A percentile compares a stretch with the other conserved stretches of the same genome.
phyloP scores from a whole-genome alignment of 352 stramenopile species.

The Stramenopiles sp. region DNA sequence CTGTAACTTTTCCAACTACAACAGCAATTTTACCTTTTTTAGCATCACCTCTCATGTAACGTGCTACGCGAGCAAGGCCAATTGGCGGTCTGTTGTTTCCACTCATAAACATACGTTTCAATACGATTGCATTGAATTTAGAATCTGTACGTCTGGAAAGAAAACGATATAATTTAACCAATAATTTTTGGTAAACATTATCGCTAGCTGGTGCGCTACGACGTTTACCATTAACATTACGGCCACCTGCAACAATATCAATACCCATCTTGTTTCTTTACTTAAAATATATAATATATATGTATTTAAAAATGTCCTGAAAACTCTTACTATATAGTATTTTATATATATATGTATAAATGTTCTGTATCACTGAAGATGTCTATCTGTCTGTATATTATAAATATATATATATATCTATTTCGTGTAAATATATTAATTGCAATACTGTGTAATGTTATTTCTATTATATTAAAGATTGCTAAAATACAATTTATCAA shows the following conservation, averaged over 20 bases:
- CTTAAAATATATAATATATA: too few relatives aligned
- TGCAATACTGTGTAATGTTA: too few relatives aligned
- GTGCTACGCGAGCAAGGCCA: slow-evolving; percentile 75
- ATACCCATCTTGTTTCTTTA: too few relatives aligned
- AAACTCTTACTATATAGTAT: too few relatives aligned
- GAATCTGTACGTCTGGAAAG: slow-evolving; percentile 88
- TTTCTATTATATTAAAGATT: too few relatives aligned
- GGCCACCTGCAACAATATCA: slow-evolving; percentile 95
- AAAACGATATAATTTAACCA: slow-evolving; percentile 91
- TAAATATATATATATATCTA: too few relatives aligned
- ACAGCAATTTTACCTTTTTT: slow-evolving; percentile 95
- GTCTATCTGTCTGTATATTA: too few relatives aligned
- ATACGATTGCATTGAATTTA: slow-evolving; percentile 93
- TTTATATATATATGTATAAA: too few relatives aligned
- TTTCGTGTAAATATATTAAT: too few relatives aligned
- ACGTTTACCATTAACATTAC: slow-evolving; percentile 90
- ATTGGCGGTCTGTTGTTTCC: slow-evolving; percentile 96
- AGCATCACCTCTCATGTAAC: slow-evolving; percentile 97
- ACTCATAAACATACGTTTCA: slow-evolving; percentile 96
- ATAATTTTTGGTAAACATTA: slow-evolving; percentile 97
- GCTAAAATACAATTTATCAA: too few relatives aligned
- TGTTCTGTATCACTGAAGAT: too few relatives aligned
- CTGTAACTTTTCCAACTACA: slow-evolving; percentile 92
- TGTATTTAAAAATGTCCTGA: too few relatives aligned
- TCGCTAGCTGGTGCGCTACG: slow-evolving; percentile 91